phyloP scores from a whole-genome alignment of 257 asterid species.

The Solanum acaule region DNA sequence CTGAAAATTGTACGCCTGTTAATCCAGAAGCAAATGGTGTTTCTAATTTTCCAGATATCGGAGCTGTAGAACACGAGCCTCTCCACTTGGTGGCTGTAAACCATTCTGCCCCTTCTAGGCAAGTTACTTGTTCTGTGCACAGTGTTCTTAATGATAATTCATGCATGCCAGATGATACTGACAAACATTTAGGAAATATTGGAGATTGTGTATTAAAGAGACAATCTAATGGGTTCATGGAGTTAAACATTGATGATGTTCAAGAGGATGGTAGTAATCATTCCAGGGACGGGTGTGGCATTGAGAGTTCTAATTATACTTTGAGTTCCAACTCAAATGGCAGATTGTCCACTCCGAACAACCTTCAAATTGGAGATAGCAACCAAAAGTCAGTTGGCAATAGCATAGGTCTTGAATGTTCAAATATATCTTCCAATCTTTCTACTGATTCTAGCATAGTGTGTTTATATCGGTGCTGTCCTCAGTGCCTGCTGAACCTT shows the following conservation, averaged over 20 bases:
- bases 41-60: conserved; percentile 13
- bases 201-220: conserved; percentile 13
- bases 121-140: conserved; percentile 5
- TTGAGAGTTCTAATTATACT: conserved; percentile 5
- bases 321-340: conserved; percentile 5
- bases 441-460: conserved; percentile 8
- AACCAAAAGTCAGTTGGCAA: conserved; percentile 6
- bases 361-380: conserved; percentile 13
- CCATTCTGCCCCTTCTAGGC: conserved; percentile 9
- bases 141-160: conserved; percentile 20
- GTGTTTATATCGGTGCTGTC: conserved; percentile 64
- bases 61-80: conserved; percentile 18
- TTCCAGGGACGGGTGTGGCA: conserved; percentile 13
- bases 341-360: conserved; percentile 6
- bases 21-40: conserved; percentile 3
- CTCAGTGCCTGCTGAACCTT: conserved; percentile 53
- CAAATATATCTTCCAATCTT: conserved; percentile 5
- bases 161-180: conserved; percentile 11
- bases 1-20: conserved; percentile 8
- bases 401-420: not conserved
- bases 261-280: conserved; percentile 15
- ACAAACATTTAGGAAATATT: conserved; percentile 11
- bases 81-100: conserved; percentile 6
- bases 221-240: conserved; percentile 39
- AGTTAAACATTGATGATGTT: conserved; percentile 8